Evolutionary conservation across 345 rosid genomes (phyloP).

Genomic region (Syzygium aqueum): DNA sequence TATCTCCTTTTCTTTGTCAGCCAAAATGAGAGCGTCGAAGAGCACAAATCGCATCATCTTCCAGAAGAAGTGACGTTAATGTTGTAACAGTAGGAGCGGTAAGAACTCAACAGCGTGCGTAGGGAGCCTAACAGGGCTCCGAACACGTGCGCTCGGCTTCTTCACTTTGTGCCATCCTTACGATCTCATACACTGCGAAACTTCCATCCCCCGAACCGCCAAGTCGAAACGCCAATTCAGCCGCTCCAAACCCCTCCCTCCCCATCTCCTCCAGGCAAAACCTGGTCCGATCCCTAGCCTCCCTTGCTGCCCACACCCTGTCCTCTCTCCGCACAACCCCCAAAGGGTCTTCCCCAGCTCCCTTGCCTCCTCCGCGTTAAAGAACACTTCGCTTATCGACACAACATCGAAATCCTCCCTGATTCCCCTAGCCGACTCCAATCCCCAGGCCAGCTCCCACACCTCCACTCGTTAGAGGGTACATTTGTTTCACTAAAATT

Average conservation of each 20-base stretch:
- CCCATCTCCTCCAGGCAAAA: conserved; percentile 19
- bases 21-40: neutral
- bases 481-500: neutral
- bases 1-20: neutral
- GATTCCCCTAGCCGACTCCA: neutral
- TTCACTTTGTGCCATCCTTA: neutral
- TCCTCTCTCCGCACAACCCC: neutral
- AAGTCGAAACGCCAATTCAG: conserved; percentile 4
- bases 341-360: conserved; percentile 18
- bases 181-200: neutral
- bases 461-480: conserved; percentile 2
- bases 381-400: conserved; percentile 33
- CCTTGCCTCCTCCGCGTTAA: conserved; percentile 10
- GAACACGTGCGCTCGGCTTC: neutral
- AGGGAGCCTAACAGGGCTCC: neutral
- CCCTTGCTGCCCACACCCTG: conserved; percentile 12
- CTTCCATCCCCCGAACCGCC: neutral
- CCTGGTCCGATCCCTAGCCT: conserved; percentile 15
- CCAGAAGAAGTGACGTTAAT: neutral
- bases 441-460: conserved; percentile 26
- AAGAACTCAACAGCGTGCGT: neutral
- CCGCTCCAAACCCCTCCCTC: conserved; percentile 13
- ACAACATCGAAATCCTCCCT: conserved; percentile 11
- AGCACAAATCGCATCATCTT: neutral
- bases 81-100: neutral